Conservation (phyloP, 2,329 filamentous ascomycete genomes). For the Talaromyces pinophilus region DNA sequence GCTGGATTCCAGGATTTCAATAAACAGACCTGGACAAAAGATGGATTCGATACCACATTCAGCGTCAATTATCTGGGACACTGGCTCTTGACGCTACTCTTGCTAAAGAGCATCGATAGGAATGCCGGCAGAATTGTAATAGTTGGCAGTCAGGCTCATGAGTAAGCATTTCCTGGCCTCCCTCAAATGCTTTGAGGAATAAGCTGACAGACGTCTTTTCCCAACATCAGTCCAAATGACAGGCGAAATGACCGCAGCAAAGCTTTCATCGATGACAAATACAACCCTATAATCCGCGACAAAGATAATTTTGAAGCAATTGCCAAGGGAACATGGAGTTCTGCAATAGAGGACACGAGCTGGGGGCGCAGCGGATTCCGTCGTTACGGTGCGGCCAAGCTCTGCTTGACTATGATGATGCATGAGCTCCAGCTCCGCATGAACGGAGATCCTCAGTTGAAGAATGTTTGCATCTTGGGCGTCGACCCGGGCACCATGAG, state of each 20-base stretch:
- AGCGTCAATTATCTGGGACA: constrained; percentile 28
- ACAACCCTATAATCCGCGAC: neutral
- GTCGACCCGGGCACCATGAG: constrained; percentile 46
- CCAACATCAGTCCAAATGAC: neutral
- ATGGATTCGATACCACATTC: constrained; percentile 28
- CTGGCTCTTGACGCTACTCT: constrained; percentile 27
- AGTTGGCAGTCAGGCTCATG: constrained; percentile 26
- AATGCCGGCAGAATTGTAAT: constrained; percentile 26
- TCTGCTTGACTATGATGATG: constrained; percentile 41
- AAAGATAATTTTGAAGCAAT: neutral
- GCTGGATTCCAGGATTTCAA: constrained; percentile 8
- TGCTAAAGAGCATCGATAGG: constrained; percentile 28
- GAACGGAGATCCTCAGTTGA: constrained; percentile 28
- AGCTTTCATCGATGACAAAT: neutral
- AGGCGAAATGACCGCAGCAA: neutral
- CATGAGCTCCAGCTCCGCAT: constrained; percentile 45
- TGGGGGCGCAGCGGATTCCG: constrained; percentile 32
- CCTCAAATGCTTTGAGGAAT: neutral
- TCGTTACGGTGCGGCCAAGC: constrained; percentile 46
- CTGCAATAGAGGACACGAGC: constrained; percentile 25
- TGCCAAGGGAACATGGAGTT: neutral
- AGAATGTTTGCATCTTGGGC: constrained; percentile 39
- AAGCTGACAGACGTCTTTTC: neutral
- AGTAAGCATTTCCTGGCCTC: neutral
- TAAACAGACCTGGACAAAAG: constrained; percentile 23